Percentiles rank a stretch among this genome's conserved stretches.
Evolutionary conservation across 169 alveolate genomes (phyloP).

Genomic region (Plasmodium vivax): DNA sequence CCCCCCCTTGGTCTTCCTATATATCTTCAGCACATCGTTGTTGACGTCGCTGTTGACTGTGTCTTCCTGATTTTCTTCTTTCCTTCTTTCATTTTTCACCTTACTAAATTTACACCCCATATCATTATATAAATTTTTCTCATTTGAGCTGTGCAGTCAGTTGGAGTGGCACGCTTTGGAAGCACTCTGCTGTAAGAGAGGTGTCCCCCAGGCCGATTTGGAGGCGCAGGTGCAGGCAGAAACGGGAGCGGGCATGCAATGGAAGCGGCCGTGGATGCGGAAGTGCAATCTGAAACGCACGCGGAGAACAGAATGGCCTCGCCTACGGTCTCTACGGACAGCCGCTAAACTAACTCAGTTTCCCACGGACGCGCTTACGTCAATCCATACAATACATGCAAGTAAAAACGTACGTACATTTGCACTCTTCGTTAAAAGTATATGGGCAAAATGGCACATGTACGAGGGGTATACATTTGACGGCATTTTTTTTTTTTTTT

Average conservation of each 20-base stretch:
- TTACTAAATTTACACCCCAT: constrained; percentile 74
- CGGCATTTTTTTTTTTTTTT: background rate
- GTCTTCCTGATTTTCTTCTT: background rate
- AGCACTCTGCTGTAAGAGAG: background rate
- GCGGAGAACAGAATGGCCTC: background rate
- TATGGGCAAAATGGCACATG: background rate
- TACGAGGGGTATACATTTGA: background rate
- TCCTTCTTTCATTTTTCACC: constrained; percentile 38
- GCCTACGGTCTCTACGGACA: background rate
- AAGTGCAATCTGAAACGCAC: no score
- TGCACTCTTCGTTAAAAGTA: background rate
- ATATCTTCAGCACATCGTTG: constrained; percentile 21
- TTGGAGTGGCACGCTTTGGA: background rate
- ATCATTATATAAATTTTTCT: constrained; percentile 35
- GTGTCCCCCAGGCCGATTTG: background rate
- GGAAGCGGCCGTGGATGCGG: no score
- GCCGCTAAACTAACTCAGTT: background rate
- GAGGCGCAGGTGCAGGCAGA: background rate
- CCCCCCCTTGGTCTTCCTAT: background rate
- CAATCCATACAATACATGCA: background rate
- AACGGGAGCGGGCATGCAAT: background rate
- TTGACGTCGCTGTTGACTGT: background rate
- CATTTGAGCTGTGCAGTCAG: background rate
- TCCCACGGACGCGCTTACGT: background rate
- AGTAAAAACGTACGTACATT: background rate